Conservation (phyloP, 176 grass and related monocot genomes). For the Oryza brachyantha region DNA sequence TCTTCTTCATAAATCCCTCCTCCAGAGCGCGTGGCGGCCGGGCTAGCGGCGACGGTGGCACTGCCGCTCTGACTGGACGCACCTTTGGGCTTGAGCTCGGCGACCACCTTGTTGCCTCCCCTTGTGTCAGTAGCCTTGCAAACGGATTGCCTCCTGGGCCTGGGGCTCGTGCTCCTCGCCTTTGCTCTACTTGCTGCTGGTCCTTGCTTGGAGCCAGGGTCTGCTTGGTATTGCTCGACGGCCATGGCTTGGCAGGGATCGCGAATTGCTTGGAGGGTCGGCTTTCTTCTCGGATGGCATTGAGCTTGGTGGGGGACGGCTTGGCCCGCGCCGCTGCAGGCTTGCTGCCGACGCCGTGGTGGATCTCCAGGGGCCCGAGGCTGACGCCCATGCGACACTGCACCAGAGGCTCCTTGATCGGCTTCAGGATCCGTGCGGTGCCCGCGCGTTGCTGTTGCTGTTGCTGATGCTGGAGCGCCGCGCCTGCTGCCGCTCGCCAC, state of each 20-base stretch:
- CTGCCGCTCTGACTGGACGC: constrained; percentile 3
- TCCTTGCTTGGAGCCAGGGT: constrained; percentile 21
- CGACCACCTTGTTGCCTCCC: constrained; percentile 34
- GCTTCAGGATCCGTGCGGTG: constrained; percentile 24
- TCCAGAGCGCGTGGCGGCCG: background rate
- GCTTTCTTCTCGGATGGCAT: constrained; percentile 42
- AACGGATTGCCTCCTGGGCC: constrained; percentile 48
- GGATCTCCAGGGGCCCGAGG: constrained; percentile 82
- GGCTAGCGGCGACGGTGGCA: background rate
- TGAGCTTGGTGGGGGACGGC: constrained; percentile 29
- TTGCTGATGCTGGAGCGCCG: no score
- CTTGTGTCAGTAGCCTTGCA: constrained; percentile 37
- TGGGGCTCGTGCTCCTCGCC: constrained; percentile 54
- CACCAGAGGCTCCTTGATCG: constrained; percentile 44
- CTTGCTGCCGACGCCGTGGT: constrained; percentile 34
- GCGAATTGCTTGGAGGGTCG: constrained; percentile 18
- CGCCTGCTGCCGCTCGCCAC: no score
- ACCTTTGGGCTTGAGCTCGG: constrained; percentile 22
- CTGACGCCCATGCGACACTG: constrained; percentile 60
- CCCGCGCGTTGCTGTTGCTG: background rate
- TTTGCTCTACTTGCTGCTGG: constrained; percentile 32
- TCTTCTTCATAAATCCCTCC: no score
- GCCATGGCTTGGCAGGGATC: constrained; percentile 35
- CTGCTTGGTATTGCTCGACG: constrained; percentile 36
- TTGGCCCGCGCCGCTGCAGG: background rate